These are phyloP conservation scores for Exophiala lecanii-corni DNA, from an alignment of 2,329 filamentous ascomycete species.

Conservation along the genomic window DNA sequence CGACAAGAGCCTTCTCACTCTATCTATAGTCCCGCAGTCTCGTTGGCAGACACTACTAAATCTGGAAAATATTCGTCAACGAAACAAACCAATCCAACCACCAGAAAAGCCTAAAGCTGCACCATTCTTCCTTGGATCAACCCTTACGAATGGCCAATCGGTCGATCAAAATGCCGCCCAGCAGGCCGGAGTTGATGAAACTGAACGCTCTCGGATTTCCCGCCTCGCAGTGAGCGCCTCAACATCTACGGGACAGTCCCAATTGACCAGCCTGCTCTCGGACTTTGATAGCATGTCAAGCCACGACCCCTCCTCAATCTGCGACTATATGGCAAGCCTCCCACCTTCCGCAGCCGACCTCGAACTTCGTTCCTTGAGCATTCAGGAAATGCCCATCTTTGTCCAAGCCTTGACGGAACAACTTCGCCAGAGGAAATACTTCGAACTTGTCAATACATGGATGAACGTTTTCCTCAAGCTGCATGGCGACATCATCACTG, in stretches of 20 bases:
- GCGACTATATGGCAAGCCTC: constrained; percentile 74
- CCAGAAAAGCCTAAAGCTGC: constrained; percentile 91
- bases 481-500: constrained; percentile 59
- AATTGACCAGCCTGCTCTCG: constrained; percentile 5
- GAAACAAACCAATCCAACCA: constrained; percentile 89
- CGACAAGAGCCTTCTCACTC: constrained; percentile 73
- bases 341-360: constrained; percentile 83
- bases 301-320: constrained; percentile 62
- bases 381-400: constrained; percentile 73
- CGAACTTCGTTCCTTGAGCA: constrained; percentile 77
- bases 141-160: constrained; percentile 19
- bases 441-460: constrained; percentile 93
- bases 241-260: constrained; percentile 3
- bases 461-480: constrained; percentile 89
- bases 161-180: constrained; percentile 23
- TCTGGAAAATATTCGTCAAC: constrained; percentile 80
- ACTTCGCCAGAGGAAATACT: constrained; percentile 66
- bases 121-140: constrained; percentile 79
- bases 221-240: constrained; percentile 52
- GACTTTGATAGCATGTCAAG: constrained; percentile 31
- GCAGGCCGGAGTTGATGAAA: constrained; percentile 32
- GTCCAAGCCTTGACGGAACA: constrained; percentile 72
- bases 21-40: constrained; percentile 83
- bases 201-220: constrained; percentile 62
- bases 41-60: constrained; percentile 93